These are phyloP conservation scores for Angomonas deanei DNA, from an alignment of 208 protist genomes.

Conservation along the genomic window DNA sequence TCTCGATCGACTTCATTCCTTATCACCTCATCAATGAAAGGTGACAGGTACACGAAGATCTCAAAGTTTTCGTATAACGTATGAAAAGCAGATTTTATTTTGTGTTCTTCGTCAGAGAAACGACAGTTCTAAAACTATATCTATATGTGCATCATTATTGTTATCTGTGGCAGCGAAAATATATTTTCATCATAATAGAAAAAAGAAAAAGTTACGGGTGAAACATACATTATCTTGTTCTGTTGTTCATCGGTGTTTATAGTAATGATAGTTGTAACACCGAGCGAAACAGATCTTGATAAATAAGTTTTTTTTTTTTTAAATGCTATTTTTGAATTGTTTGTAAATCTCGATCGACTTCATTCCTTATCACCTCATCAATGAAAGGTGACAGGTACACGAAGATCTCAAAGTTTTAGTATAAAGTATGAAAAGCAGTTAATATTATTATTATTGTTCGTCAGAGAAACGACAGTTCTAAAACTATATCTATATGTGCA, in stretches of 20 bases:
- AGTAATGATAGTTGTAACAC: background rate
- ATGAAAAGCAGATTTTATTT: background rate
- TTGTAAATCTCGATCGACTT: background rate
- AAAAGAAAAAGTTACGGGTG: background rate
- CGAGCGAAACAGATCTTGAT: background rate
- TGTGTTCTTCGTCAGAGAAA: background rate
- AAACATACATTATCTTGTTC: background rate
- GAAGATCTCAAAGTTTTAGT: background rate
- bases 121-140: background rate
- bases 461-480: background rate
- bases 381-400: background rate
- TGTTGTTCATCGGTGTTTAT: background rate
- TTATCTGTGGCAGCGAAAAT: slow-evolving; percentile 1
- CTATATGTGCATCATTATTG: background rate
- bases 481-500: background rate
- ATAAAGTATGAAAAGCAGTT: background rate
- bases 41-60: background rate
- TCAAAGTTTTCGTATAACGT: background rate
- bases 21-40: background rate
- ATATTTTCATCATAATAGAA: background rate
- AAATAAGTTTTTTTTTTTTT: background rate
- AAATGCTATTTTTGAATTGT: background rate
- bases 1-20: background rate
- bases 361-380: background rate
- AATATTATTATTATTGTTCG: slow-evolving; percentile 1